Evolutionary conservation across 2,329 filamentous ascomycete species (phyloP), one percentile per base, ranked within the genome.

Genomic region (Kalmusia sp.): DNA sequence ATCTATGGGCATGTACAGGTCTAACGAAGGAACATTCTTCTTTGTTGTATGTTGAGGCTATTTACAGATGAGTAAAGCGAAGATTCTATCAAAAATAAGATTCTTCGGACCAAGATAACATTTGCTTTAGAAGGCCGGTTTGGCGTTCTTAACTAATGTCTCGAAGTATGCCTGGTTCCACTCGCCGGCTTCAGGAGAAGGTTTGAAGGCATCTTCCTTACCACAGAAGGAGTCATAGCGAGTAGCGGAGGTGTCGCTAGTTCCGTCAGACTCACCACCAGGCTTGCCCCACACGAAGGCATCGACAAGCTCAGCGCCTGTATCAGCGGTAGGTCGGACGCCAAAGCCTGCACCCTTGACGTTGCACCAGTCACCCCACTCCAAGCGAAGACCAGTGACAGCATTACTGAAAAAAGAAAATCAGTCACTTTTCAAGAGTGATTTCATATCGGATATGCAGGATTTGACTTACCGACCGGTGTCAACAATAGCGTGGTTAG

Each of bases 321-420:
- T 61, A 35, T 54, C 49, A 25, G 57, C 50, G 1, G 59, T 59
- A 15, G 66, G 66, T 0, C 53, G 38, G 0, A 46, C 15, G 9
- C 66, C 66, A 34, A 64, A 69, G 6, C 65, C 65, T n/a, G 58
- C 38, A 15, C 65, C 65, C 5, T 45, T 44, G 21, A 69, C 58
- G 31, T 69, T 69, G 55, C 66, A 69, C 66, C 66, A 69, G n/a
- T 63, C 61, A 17, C 66, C 66, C 66, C 66, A 69, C 45, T 61
- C 64, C 12, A 52, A 50, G 6, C 66, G 49, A 2, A 64, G 65
- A 17, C 64, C 62, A 9, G 61, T 61, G 12, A 61, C 52, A 7
- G 57, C 64, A 33, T 47, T 47, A 11, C 44, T 47, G 9, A 15
- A 15, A 68, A 55, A 41, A n/a, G n/a, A n/a, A n/a, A n/a, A n/a